A percentile compares a stretch with the other conserved stretches of the same genome.
These are phyloP conservation scores for Hamigera avellanea DNA, from an alignment of 495 filamentous ascomycete genomes.

Conservation along the genomic window DNA sequence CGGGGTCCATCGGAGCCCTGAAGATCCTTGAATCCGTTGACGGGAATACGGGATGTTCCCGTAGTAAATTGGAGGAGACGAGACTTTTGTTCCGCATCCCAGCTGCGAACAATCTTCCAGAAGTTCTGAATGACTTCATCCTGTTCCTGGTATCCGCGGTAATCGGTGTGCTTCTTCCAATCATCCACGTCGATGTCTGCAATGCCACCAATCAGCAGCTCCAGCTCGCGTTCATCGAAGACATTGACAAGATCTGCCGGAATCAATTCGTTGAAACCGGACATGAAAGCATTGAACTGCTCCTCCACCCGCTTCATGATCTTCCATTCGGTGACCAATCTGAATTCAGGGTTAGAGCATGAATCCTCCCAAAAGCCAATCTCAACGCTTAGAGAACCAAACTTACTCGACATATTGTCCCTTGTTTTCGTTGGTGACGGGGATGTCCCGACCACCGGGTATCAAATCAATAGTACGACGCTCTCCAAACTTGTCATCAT, in stretches of 20 bases:
- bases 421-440: slow-evolving; percentile 96
- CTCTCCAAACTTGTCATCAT: slow-evolving; percentile 95
- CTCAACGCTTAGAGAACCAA: background rate
- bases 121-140: slow-evolving; percentile 97
- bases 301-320: slow-evolving; percentile 97
- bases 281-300: slow-evolving; percentile 96
- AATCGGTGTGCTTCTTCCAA: slow-evolving; percentile 99
- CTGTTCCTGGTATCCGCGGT: slow-evolving; percentile 95
- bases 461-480: slow-evolving; percentile 86
- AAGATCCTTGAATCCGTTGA: slow-evolving; percentile 99
- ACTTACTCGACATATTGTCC: slow-evolving; percentile 82
- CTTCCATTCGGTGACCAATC: slow-evolving; percentile 95
- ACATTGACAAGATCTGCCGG: slow-evolving; percentile 95
- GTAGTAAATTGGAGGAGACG: slow-evolving; percentile 94
- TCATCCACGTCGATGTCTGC: slow-evolving; percentile 99
- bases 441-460: slow-evolving; percentile 78
- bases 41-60: slow-evolving; percentile 92
- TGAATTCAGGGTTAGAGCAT: slow-evolving; percentile 12
- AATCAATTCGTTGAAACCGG: slow-evolving; percentile 95
- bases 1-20: slow-evolving; percentile 94
- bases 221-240: slow-evolving; percentile 95
- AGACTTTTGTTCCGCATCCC: slow-evolving; percentile 98
- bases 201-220: slow-evolving; percentile 95
- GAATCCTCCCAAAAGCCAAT: no score
- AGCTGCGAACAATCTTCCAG: slow-evolving; percentile 93